Evolutionary conservation across 345 rosid genomes (phyloP).

Genomic region (Syzygium aqueum): DNA sequence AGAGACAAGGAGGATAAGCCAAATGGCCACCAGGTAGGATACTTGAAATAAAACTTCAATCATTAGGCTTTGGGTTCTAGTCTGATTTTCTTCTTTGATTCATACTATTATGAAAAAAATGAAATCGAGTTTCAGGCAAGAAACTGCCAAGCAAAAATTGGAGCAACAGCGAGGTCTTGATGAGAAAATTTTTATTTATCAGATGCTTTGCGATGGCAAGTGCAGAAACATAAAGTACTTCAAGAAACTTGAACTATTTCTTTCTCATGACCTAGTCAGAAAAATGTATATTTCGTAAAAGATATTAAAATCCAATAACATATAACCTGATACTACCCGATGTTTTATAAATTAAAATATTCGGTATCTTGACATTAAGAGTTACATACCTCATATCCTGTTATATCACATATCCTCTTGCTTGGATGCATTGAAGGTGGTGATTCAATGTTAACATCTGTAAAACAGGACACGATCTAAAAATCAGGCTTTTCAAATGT

Average conservation of each 20-base stretch:
- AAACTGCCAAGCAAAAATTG: not conserved
- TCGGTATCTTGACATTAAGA: not conserved
- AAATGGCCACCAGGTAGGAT: not conserved
- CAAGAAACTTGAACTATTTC: not conserved
- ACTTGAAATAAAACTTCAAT: not conserved
- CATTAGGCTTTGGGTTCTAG: not conserved
- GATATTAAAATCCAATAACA: not conserved
- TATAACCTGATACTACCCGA: not conserved
- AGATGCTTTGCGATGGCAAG: not conserved
- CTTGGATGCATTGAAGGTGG: conserved; percentile 82
- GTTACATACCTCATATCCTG: conserved; percentile 70
- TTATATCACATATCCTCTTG: conserved; percentile 76
- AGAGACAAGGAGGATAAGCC: not conserved
- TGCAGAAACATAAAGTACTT: not conserved
- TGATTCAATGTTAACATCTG: conserved; percentile 83
- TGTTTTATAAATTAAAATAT: not conserved
- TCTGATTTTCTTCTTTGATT: not conserved
- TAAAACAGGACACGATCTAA: not conserved
- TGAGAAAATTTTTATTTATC: not conserved
- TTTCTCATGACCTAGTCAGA: not conserved
- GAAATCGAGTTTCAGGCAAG: not conserved
- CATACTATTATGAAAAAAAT: not conserved
- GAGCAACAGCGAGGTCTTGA: not conserved
- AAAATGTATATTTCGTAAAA: not conserved
- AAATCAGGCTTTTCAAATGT: not conserved